Base-by-base conservation (phyloP, 371 early-diverging fungal genomes). In the Rhizopus arrhizus region DNA sequence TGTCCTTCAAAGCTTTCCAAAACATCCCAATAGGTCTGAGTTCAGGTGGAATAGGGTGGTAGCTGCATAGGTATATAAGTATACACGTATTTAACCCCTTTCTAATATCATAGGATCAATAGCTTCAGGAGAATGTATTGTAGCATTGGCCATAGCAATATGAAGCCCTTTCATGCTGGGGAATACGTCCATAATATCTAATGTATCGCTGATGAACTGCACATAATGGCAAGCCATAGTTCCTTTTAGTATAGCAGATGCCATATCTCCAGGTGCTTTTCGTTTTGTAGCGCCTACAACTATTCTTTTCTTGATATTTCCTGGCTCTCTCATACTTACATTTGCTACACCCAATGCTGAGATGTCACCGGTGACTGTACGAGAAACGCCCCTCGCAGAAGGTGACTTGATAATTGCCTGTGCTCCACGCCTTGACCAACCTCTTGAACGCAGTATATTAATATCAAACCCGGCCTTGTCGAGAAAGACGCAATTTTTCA, bases 281-380 rank as follows among this genome's bases (percentile, higher is more conserved):
- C 53, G 22, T 12, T 60, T 59, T n/a, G 43, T 52, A 22, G 53
- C 42, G 10, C 45, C 46, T 2, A 46, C 53, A 12, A 59, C 45
- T 8, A 13, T 51, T 43, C 16, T 42, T 45, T 9, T 59, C 36
- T 52, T 60, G 4, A 41, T 5, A 38, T 48, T 61, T 38, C 41
- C 54, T 47, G 53, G 13, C n/a, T n/a, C n/a, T n/a, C n/a, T n/a
- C n/a, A n/a, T n/a, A n/a, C n/a, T n/a, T n/a, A n/a, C n/a, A n/a
- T 60, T 60, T 0, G 53, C 22, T 34, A 57, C 63, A 38, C 54
- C 58, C 32, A 51, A 49, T 31, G 55, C 53, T 29, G 64, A 47
- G 8, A 57, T 57, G 4, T 52, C 64, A 53, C 58, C 64, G 31
- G 58, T 43, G 35, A 63, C 43, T 35, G 58, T 63, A 53, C 51